Base-by-base conservation (phyloP, 176 grass and related monocot genomes). In the Calamus simplicifolius region DNA sequence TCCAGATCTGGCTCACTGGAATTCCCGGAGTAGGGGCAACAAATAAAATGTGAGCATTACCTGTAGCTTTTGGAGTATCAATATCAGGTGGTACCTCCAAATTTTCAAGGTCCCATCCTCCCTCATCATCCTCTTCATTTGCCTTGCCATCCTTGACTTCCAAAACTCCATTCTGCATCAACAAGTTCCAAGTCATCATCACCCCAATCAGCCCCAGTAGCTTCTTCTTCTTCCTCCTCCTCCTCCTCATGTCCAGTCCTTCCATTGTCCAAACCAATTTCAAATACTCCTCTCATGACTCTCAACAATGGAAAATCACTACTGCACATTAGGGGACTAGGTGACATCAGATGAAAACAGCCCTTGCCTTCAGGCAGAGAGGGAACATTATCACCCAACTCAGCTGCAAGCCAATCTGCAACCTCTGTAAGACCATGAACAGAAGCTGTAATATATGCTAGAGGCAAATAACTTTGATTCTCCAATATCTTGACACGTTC, bases 21-120 rank as follows among this genome's bases (percentile, higher is more conserved):
- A 97, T 85, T 58, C 93, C 93, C 51, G 81, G 78, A 62, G 84
- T 58, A 71, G 93, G 87, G 27, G 84, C 84, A 27, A 85, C 75
- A 75, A 92, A 92, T 54, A 83, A 49, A 19, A 84, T 79, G 13
- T 56, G 84, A 53, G 77, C 63, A 18, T 52, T 51, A 49, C 52
- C 74, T 52, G 65, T 26, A 16, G 69, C 76, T 63, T 78, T 97
- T 19, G 84, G 93, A 56, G 93, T 88, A 58, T 88, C 81, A 59
- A 73, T 31, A 58, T 97, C 87, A 73, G 93, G 84, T 3, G 79
- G 85, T 28, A 97, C 61, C 67, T 97, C 93, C 43, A 97, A 70
- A 82, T 97, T 87, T 68, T 92, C 93, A 35, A 97, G 81, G 56
- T 97, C 87, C 93, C 89, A 84, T 77, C 85, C 89, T 64, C 82